A percentile compares a stretch with the other conserved stretches of the same genome.
Conservation (phyloP, 805 yeast genomes). For the Priceomyces carsonii region DNA sequence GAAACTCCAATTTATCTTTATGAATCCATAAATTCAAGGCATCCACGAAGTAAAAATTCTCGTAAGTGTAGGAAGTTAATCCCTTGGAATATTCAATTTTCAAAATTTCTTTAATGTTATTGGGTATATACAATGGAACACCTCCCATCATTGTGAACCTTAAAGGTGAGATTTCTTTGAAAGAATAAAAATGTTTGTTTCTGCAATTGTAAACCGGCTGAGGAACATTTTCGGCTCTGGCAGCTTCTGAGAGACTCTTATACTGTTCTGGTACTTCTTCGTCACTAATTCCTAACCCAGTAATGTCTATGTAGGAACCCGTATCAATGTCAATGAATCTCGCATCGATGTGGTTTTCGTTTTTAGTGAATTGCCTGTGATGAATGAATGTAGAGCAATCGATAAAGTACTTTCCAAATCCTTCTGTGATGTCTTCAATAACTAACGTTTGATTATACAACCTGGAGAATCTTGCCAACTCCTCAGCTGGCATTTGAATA, state of each 20-base stretch:
- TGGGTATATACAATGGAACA: slow-evolving; percentile 31
- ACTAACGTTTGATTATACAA: slow-evolving; percentile 30
- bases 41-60: slow-evolving; percentile 23
- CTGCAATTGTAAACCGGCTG: slow-evolving; percentile 48
- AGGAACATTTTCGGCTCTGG: slow-evolving; percentile 11
- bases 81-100: slow-evolving; percentile 21
- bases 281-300: slow-evolving; percentile 40
- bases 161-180: slow-evolving; percentile 56
- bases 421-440: slow-evolving; percentile 33
- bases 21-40: slow-evolving; percentile 18
- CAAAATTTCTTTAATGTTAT: slow-evolving; percentile 22
- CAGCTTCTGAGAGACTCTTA: slow-evolving; percentile 6
- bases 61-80: slow-evolving; percentile 19
- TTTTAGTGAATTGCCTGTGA: slow-evolving; percentile 27
- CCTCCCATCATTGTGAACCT: slow-evolving; percentile 57
- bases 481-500: slow-evolving; percentile 32
- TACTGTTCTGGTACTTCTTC: slow-evolving; percentile 22
- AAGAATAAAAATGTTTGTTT: slow-evolving; percentile 56
- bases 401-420: slow-evolving; percentile 28
- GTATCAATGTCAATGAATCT: slow-evolving; percentile 61
- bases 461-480: slow-evolving; percentile 26
- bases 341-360: slow-evolving; percentile 36
- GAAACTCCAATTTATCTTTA: slow-evolving; percentile 11
- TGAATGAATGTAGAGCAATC: slow-evolving; percentile 33
- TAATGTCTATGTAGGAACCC: slow-evolving; percentile 60